Conservation (phyloP, 805 yeast species). For the Metschnikowia lachancei region DNA sequence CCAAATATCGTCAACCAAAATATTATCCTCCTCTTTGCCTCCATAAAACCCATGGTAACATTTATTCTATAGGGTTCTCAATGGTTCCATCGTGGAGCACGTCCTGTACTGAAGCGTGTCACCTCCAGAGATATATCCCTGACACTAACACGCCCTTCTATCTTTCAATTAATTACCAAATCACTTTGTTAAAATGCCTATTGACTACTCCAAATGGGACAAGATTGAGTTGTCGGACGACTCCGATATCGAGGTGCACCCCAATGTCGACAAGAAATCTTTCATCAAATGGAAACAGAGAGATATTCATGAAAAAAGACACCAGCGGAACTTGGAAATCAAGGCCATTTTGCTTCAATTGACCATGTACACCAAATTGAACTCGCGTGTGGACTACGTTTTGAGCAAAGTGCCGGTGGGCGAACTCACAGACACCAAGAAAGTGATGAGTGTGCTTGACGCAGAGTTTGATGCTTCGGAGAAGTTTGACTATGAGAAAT, state of each 20-base stretch:
- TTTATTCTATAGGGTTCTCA: background rate
- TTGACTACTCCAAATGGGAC: slow-evolving; percentile 98
- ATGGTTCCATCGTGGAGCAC: background rate
- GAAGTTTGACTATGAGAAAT: slow-evolving; percentile 47
- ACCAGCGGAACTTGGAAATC: slow-evolving; percentile 74
- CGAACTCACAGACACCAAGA: slow-evolving; percentile 32
- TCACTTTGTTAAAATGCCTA: slow-evolving; percentile 49
- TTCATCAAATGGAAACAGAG: slow-evolving; percentile 96
- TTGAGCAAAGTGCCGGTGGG: slow-evolving; percentile 41
- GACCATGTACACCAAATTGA: slow-evolving; percentile 75
- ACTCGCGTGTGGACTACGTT: slow-evolving; percentile 67
- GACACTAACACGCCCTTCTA: too few species aligned
- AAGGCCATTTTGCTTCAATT: slow-evolving; percentile 70
- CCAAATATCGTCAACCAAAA: too few species aligned
- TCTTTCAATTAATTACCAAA: background rate
- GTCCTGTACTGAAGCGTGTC: slow-evolving; percentile 2
- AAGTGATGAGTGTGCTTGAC: slow-evolving; percentile 42
- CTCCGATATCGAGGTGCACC: slow-evolving; percentile 95
- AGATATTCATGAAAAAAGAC: slow-evolving; percentile 91
- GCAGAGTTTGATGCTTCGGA: slow-evolving; percentile 56
- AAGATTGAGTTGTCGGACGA: slow-evolving; percentile 94
- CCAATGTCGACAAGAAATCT: slow-evolving; percentile 91
- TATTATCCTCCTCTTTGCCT: background rate
- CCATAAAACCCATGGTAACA: background rate
- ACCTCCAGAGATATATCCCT: background rate